Base-by-base conservation (phyloP, 1,284 basidiomycete species). In the Boletus putidus region DNA sequence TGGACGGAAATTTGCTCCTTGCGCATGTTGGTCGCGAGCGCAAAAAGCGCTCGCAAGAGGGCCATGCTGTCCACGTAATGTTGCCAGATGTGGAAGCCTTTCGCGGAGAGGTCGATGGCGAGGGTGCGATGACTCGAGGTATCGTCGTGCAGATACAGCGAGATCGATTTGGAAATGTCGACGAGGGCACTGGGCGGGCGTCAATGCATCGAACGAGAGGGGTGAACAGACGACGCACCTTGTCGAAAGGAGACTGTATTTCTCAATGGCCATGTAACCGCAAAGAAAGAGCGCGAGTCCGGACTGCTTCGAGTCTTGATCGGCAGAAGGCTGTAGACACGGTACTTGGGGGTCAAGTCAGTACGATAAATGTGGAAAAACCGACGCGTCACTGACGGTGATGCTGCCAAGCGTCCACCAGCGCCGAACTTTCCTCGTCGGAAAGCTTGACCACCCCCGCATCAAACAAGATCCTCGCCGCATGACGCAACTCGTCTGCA, bases 1-100 rank as follows among this genome's bases (percentile, higher is more conserved):
- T 87, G 84, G 18, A 81, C 65, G 7, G 78, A 80, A 45, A 89
- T 86, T 0, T 78, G 76, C 33, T 93, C 89, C 67, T 93, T 93
- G 50, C 84, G 81, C 21, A 79, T 73, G 49, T 76, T 83, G 11
- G 93, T 94, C 0, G 94, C 88, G 20, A 98, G 81, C 20, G 78
- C 81, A 72, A 97, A 97, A 8, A 99, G 79, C 0, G 88, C 85
- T 1, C 96, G 89, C 23, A 99, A 80, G 58, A 98, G 87, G 61
- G 90, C 88, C 78, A 95, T 91, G 0, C 94, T 88, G 66, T 99
- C 96, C 56, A 96, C 83, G 68, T 96, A 96, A 64, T 95, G 88
- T 71, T 96, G 95, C 93, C 95, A 98, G 45, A 94, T 88, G 44
- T 89, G 83, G 72, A 98, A 98, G 0, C 95, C 95, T 48, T 88